Base-by-base conservation (phyloP, 306 rosid genomes). In the Quercus bicolor region DNA sequence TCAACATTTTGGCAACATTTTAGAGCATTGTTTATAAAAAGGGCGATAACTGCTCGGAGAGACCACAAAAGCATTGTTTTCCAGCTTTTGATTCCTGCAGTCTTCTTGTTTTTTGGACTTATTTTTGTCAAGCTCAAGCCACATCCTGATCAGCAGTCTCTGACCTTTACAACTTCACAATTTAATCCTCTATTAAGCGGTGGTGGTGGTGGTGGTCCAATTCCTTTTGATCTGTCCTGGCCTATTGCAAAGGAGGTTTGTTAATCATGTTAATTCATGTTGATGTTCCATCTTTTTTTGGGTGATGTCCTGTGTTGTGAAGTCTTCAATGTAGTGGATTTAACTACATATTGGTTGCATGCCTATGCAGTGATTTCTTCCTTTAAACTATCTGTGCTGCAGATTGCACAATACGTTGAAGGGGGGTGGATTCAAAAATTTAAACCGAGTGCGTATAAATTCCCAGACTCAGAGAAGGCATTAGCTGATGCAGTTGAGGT, bases 181-280 rank as follows among this genome's bases (percentile, higher is more conserved):
- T 94, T 94, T 83, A 94, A 94, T 89, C 95, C 98, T 69, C 81
- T 92, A 54, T 78, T 94, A 88, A 83, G 92, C 6, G 93, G 97
- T 51, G 97, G 91, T 69, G 97, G 98, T 60, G 98, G 98, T 33
- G 98, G 98, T 61, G 95, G 97, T 70, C 98, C 98, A 84, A 89
- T 94, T 86, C 97, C 98, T 60, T 94, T 86, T 77, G 86, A 94
- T 85, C 85, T 89, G 15, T 89, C 93, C 56, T 78, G 89, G 78
- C 92, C 95, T 60, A 89, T 94, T 82, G 89, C 97, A 79, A 80
- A 89, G 86, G 85, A 91, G 98, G 98, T 94, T 69, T 74, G 91
- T 85, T 72, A 77, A 57, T 81, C 75, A 77, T 76, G 59, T 57
- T 86, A 59, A 77, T 56, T 81, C 72, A 37, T 56, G 3, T 78